A percentile compares a stretch with the other conserved stretches of the same genome.
phyloP scores from a whole-genome alignment of 345 rosid genomes.

The Citrus trifoliata region DNA sequence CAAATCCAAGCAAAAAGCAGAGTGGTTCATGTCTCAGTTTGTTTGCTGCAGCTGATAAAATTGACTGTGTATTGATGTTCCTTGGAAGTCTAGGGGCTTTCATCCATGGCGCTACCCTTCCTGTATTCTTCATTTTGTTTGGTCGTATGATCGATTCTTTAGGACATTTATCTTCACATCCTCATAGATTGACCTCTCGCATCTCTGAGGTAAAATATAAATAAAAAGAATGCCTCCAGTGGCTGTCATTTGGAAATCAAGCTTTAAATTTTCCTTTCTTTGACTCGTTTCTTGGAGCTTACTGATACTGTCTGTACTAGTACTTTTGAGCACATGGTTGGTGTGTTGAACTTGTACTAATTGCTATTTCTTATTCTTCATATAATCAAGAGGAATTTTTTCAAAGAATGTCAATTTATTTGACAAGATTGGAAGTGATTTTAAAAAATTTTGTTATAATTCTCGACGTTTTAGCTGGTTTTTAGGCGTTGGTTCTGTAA shows the following conservation, averaged over 20 bases:
- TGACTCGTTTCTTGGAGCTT: not conserved
- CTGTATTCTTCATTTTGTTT: slow-evolving; percentile 61
- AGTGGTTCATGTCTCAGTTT: slow-evolving; percentile 57
- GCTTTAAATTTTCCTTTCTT: not conserved
- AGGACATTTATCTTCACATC: slow-evolving; percentile 52
- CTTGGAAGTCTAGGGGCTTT: slow-evolving; percentile 58
- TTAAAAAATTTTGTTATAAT: not conserved
- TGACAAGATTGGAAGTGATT: not conserved
- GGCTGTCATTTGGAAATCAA: not conserved
- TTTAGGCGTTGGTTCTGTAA: too few relatives aligned
- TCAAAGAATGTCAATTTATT: too few relatives aligned
- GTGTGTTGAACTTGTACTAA: not conserved
- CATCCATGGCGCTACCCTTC: slow-evolving; percentile 73
- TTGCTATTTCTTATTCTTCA: not conserved
- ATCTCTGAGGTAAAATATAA: slow-evolving; percentile 50
- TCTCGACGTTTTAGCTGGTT: not conserved
- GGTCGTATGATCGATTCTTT: slow-evolving; percentile 70
- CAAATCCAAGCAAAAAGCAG: slow-evolving; percentile 11
- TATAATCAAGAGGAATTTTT: not conserved
- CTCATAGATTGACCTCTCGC: slow-evolving; percentile 44
- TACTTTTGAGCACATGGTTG: not conserved
- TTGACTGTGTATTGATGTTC: slow-evolving; percentile 55
- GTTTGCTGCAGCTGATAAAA: slow-evolving; percentile 59
- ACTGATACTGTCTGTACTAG: not conserved
- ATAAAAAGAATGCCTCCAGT: not conserved